Base-by-base conservation (phyloP, 2,329 filamentous ascomycete species). In the Stagonosporopsis cucurbitacearum region DNA sequence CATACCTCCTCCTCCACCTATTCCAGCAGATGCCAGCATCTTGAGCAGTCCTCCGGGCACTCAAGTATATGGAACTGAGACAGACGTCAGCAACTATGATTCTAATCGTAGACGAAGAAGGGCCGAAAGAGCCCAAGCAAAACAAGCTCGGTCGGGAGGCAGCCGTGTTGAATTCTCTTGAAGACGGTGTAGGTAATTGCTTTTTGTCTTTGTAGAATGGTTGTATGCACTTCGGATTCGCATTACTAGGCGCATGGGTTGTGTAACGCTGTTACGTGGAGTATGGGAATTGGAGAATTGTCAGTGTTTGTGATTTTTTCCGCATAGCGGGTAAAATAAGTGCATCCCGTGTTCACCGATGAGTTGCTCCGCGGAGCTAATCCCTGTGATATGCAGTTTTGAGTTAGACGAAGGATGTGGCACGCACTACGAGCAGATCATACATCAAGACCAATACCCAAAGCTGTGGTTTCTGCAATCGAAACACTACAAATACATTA, bases 131-230 rank as follows among this genome's bases (percentile, higher is more conserved):
- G 74, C 75, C 8, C 74, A 76, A 49, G 74, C 73, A 23, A 74
- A 74, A 59, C 68, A 69, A 45, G 73, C 70, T 28, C 65, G 67
- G 35, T 42, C 60, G 44, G 70, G 74, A 26, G 72, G 74, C n/a
- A 75, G 71, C 48, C 68, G 73, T 25, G 75, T 77, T 22, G 75
- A 77, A 56, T 77, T 77, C 50, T 74, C 71, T 57, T 77, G 63
- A 73, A 49, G 52, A 53, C 41, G 28, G 43, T 46, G 28, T 26
- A 15, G 23, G 28, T 26, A 15, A 30, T 37, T 23, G 15, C 13
- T 23, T 15, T 15, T 22, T n/a, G 26, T 15, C 17, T 5, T 8
- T 25, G 22, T 15, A 26, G 9, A 4, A 48, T 28, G 25, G 28
- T 17, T 47, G 47, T 36, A 51, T 51, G 41, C 8, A 26, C 39